Percentiles rank a stretch among this genome's conserved stretches.
These are phyloP conservation scores for Jackrogersella multiformis DNA, from an alignment of 495 filamentous ascomycete species.

Conservation along the genomic window DNA sequence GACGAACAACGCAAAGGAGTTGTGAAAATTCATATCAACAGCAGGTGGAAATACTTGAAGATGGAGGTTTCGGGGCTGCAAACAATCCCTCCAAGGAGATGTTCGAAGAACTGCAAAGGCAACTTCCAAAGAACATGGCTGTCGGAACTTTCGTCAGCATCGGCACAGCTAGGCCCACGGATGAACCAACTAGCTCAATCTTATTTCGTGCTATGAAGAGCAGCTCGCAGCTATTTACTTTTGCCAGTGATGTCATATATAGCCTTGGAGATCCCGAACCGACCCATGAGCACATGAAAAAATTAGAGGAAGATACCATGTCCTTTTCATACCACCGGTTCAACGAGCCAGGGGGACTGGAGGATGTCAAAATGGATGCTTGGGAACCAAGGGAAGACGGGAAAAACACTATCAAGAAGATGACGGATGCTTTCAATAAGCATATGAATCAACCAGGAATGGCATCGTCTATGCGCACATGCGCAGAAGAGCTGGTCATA, in stretches of 20 bases:
- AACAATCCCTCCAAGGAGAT: conserved; percentile 48
- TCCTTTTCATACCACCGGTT: conserved; percentile 12
- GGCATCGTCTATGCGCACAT: not conserved
- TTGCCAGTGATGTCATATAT: too few species aligned
- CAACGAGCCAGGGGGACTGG: conserved; percentile 2
- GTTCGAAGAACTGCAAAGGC: conserved; percentile 35
- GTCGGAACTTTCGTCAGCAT: conserved; percentile 42
- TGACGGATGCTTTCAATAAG: not conserved
- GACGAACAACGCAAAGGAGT: not conserved
- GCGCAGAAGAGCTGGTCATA: conserved; percentile 11
- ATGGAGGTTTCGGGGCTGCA: conserved; percentile 15
- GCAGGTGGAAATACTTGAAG: conserved; percentile 4
- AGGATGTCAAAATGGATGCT: conserved; percentile 16
- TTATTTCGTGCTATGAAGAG: not conserved
- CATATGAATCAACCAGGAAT: not conserved
- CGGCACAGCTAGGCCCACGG: conserved; percentile 37
- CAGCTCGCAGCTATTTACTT: too few species aligned
- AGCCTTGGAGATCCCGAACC: conserved; percentile 21
- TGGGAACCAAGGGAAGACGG: conserved; percentile 16
- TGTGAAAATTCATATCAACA: too few species aligned
- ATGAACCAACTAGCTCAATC: not conserved
- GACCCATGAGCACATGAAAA: conserved; percentile 3
- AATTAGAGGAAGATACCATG: not conserved
- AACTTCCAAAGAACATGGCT: conserved; percentile 1
- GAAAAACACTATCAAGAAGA: not conserved